Base-by-base conservation (phyloP, 768 basidiomycete species). In the Leucogyrophana mollusca region DNA sequence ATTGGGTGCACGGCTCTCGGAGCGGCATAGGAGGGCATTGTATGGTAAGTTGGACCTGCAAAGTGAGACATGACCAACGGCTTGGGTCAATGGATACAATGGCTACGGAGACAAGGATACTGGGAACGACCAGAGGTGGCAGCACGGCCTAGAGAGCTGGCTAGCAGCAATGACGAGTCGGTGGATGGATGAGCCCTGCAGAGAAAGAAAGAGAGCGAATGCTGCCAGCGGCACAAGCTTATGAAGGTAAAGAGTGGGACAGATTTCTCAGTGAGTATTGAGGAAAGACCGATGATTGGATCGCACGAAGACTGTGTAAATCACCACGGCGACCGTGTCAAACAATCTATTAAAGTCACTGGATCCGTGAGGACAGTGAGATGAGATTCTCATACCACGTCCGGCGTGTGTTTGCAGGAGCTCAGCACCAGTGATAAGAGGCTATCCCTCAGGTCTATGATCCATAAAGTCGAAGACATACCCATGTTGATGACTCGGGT, bases 21-120 rank as follows among this genome's bases (percentile, higher is more conserved):
- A 30, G 27, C 66, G 56, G 72, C 73, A 11, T 72, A 67, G 9
- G 71, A 66, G 11, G 73, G 70, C 37, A 45, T 40, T 56, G 73
- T 78, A 54, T 73, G 69, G 51, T 74, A 73, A 3, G 64, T 68
- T 14, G 69, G 69, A 17, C 64, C 61, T 20, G 71, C 67, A n/a
- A 71, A 57, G 49, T 63, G 70, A 55, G 74, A 71, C 76, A 79
- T 77, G 30, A n/a, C 45, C 22, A 11, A 25, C 16, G 11, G 33
- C 9, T 13, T 20, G 42, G 25, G 27, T 23, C 30, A 20, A 40
- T 35, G 33, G 25, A 20, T 25, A 24, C 3, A 23, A 17, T 37
- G 49, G 27, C 16, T 30, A 36, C n/a, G 21, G 25, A 42, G 16
- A 21, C 22, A n/a, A n/a, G n/a, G n/a, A n/a, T n/a, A n/a, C n/a